Evolutionary conservation across 2,329 filamentous ascomycete genomes (phyloP).

Genomic region (Penicillium capsulatum): DNA sequence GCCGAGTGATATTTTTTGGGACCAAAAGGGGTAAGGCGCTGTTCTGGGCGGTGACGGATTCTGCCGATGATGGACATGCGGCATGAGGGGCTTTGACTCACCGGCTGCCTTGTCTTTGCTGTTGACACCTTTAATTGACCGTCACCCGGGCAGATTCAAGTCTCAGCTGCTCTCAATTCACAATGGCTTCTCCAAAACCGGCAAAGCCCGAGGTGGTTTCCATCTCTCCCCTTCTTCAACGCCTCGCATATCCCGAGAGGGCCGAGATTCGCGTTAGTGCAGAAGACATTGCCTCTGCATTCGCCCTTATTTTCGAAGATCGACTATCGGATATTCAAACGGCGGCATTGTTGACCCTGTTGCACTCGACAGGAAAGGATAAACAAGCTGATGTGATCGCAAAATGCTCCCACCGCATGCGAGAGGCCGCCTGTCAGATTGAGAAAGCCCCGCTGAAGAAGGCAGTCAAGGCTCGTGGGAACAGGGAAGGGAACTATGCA

Average conservation of each 20-base stretch:
- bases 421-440: slow-evolving; percentile 68
- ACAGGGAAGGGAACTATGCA: slow-evolving; percentile 67
- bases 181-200: slow-evolving; percentile 24
- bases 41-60: slow-evolving; percentile 12
- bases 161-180: slow-evolving; percentile 1
- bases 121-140: neutral
- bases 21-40: slow-evolving; percentile 14
- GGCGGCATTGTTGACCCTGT: slow-evolving; percentile 77
- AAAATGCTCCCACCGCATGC: slow-evolving; percentile 79
- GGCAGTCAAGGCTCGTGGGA: slow-evolving; percentile 58
- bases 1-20: slow-evolving; percentile 24
- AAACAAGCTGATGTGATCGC: slow-evolving; percentile 79
- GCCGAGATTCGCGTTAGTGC: slow-evolving; percentile 58
- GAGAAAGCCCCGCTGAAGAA: slow-evolving; percentile 60
- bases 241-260: slow-evolving; percentile 42
- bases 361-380: slow-evolving; percentile 88
- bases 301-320: slow-evolving; percentile 88
- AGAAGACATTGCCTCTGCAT: slow-evolving; percentile 80
- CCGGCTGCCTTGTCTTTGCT: neutral
- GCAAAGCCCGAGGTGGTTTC: slow-evolving; percentile 39
- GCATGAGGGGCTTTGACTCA: slow-evolving; percentile 20
- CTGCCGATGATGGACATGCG: slow-evolving; percentile 12
- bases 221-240: slow-evolving; percentile 47
- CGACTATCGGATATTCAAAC: slow-evolving; percentile 83
- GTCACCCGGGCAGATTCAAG: neutral